Evolutionary conservation across 495 filamentous ascomycete species (phyloP).

Genomic region (Usnea hakonensis): DNA sequence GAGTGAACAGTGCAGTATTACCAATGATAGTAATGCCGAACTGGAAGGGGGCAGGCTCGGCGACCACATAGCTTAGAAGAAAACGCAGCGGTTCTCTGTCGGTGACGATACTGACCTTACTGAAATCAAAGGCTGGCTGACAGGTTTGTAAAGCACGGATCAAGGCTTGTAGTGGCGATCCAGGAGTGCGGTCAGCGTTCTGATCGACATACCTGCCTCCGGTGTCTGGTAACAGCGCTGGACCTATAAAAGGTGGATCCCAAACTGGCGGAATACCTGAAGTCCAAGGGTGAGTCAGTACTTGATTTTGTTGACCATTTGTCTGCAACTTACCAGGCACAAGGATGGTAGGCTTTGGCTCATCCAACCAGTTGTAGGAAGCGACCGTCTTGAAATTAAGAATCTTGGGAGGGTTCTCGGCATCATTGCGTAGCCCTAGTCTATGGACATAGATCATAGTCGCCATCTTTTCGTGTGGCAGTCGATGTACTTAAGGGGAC

Average conservation of each 20-base stretch:
- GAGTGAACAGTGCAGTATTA: constrained; percentile 11
- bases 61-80: constrained; percentile 2
- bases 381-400: constrained; percentile 4
- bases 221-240: background rate
- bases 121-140: constrained; percentile 8
- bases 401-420: background rate
- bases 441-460: too few relatives aligned
- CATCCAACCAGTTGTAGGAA: constrained; percentile 18
- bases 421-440: background rate
- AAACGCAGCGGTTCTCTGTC: constrained; percentile 6
- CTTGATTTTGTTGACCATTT: too few relatives aligned
- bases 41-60: constrained; percentile 1
- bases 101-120: constrained; percentile 3
- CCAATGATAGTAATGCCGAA: constrained; percentile 7
- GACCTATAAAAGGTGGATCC: background rate
- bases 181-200: constrained; percentile 10
- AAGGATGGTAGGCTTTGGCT: constrained; percentile 9
- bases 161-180: constrained; percentile 5
- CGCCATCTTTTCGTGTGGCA: too few relatives aligned
- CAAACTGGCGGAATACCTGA: constrained; percentile 13
- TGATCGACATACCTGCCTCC: constrained; percentile 8
- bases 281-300: background rate
- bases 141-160: background rate
- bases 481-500: too few relatives aligned
- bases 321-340: constrained; percentile 2